phyloP scores from a whole-genome alignment of 305 asterid genomes.

The Fraxinus nigra region DNA sequence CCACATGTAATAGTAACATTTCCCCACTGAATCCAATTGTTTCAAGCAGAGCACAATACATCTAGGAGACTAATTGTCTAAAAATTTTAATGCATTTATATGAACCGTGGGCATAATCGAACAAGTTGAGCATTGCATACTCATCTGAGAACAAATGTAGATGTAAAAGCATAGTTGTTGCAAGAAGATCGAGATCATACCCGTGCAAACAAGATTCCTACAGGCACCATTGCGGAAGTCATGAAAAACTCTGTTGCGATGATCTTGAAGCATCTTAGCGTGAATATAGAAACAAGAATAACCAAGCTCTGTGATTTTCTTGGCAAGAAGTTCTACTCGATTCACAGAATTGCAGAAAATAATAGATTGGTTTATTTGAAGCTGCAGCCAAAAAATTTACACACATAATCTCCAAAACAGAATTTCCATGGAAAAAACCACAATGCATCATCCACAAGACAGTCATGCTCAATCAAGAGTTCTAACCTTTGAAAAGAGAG shows the following conservation, averaged over 20 bases:
- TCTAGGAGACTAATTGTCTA: not conserved
- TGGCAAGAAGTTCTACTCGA: constrained; percentile 93
- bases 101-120: not conserved
- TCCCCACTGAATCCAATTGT: not conserved
- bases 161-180: constrained; percentile 3
- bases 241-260: constrained; percentile 92
- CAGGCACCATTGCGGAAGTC: constrained; percentile 98
- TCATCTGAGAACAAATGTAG: not conserved
- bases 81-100: not conserved
- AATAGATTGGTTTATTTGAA: constrained; percentile 93
- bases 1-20: not conserved
- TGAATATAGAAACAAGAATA: constrained; percentile 96
- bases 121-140: not conserved
- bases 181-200: constrained; percentile 39
- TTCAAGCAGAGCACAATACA: not conserved
- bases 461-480: not conserved
- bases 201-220: constrained; percentile 99
- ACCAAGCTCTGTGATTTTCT: constrained; percentile 96
- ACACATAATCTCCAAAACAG: constrained; percentile 5
- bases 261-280: constrained; percentile 99
- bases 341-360: constrained; percentile 97
- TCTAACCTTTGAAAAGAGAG: constrained; percentile 87
- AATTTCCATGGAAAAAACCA: not conserved
- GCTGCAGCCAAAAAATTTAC: constrained; percentile 46
- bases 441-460: not conserved